A percentile compares a stretch with the other conserved stretches of the same genome.
Conservation (phyloP, 768 basidiomycete genomes). For the Mrakia gelida region DNA sequence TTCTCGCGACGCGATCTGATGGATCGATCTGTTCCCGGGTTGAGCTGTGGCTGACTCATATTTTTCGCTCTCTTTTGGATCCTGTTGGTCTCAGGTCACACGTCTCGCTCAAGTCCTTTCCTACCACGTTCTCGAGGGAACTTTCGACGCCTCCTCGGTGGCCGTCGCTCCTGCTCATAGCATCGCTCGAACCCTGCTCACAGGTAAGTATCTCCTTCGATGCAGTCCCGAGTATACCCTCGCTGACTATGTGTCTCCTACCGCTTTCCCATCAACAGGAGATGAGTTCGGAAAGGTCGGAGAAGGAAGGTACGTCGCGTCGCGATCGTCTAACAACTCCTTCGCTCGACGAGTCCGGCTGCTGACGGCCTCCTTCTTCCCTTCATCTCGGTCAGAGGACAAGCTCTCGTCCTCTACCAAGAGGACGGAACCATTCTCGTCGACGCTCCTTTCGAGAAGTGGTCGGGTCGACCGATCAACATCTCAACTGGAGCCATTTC, state of each 20-base stretch:
- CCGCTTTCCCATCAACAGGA: background rate
- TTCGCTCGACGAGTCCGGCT: background rate
- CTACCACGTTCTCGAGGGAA: conserved; percentile 17
- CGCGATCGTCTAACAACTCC: background rate
- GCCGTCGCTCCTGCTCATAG: background rate
- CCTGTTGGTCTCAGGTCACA: background rate
- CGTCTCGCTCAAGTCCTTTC: conserved; percentile 7
- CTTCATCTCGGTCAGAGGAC: conserved; percentile 50
- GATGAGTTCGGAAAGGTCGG: background rate
- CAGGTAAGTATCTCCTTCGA: conserved; percentile 35
- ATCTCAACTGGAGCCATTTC: conserved; percentile 45
- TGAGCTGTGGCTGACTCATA: no score
- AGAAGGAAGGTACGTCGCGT: background rate
- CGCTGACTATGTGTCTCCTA: background rate
- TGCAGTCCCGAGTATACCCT: no score
- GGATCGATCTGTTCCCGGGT: no score
- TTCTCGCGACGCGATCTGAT: no score
- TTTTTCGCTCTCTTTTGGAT: no score
- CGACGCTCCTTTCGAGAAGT: conserved; percentile 47
- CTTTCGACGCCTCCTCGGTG: background rate
- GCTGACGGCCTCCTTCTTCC: background rate
- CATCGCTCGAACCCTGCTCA: conserved; percentile 1
- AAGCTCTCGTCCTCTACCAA: conserved; percentile 44
- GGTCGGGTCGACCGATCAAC: background rate
- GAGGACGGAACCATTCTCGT: conserved; percentile 26